A percentile compares a stretch with the other conserved stretches of the same genome.
Conservation (phyloP, 1,284 basidiomycete genomes). For the Pseudozyma tsukubaensis region DNA sequence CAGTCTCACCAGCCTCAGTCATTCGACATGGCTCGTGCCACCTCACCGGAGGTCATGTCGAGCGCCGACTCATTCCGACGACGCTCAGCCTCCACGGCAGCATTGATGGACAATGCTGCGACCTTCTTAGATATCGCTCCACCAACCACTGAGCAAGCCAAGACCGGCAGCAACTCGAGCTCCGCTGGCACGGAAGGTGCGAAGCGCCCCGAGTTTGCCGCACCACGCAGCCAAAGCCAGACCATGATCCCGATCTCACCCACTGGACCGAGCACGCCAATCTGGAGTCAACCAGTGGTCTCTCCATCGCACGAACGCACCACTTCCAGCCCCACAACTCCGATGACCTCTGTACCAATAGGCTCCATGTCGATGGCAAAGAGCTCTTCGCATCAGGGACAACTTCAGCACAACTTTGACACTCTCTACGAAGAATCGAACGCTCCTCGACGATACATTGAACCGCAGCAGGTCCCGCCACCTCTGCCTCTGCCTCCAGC, state of each 20-base stretch:
- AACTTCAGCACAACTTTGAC: conserved; percentile 13
- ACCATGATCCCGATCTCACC: not conserved
- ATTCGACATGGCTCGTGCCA: conserved; percentile 22
- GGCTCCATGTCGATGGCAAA: conserved; percentile 22
- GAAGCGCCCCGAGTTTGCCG: not conserved
- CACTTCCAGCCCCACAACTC: conserved; percentile 19
- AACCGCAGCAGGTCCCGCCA: conserved; percentile 4
- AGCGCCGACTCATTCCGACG: conserved; percentile 31
- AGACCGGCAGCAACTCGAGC: conserved; percentile 10
- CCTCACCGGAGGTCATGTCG: conserved; percentile 1
- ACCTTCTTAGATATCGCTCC: conserved; percentile 23
- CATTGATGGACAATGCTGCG: conserved; percentile 41
- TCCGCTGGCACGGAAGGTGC: conserved; percentile 1
- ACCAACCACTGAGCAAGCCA: not conserved
- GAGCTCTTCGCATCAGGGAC: conserved; percentile 24
- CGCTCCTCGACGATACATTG: conserved; percentile 4
- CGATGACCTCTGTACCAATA: not conserved
- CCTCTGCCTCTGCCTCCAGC: conserved; percentile 8
- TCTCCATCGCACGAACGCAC: conserved; percentile 23
- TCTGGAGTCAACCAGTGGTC: not conserved
- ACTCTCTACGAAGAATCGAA: not conserved
- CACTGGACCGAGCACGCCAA: not conserved
- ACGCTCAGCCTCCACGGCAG: conserved; percentile 46
- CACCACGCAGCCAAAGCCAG: conserved; percentile 14
- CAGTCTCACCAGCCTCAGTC: conserved; percentile 11